A percentile compares a stretch with the other conserved stretches of the same genome.
Conservation (phyloP, 2,329 filamentous ascomycete genomes). For the Zarea fungicola region DNA sequence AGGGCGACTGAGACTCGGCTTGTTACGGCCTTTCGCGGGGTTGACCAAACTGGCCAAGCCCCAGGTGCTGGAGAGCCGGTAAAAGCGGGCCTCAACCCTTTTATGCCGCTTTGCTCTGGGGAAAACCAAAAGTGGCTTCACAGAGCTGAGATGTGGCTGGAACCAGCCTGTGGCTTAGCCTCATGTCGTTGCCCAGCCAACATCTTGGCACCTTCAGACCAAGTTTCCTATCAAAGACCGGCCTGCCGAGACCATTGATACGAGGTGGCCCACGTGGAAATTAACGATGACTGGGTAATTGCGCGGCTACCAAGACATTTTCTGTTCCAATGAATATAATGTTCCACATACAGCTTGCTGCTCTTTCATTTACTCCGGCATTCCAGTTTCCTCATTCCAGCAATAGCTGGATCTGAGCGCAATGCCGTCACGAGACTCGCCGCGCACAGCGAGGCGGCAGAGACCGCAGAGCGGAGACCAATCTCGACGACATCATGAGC, state of each 20-base stretch:
- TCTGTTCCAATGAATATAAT: not conserved
- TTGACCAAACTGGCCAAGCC: conserved; percentile 17
- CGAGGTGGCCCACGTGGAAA: conserved; percentile 8
- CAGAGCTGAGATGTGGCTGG: conserved; percentile 9
- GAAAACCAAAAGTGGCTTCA: conserved; percentile 7
- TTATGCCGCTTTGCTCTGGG: conserved; percentile 17
- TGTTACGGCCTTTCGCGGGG: conserved; percentile 32
- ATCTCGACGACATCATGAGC: conserved; percentile 30
- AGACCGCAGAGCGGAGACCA: conserved; percentile 26
- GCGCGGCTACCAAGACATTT: conserved; percentile 13
- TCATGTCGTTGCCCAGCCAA: conserved; percentile 41
- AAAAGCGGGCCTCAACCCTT: conserved; percentile 1
- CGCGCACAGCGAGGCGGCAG: conserved; percentile 25
- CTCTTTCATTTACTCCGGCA: conserved; percentile 17
- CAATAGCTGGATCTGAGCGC: conserved; percentile 13
- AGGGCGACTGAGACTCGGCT: conserved; percentile 26
- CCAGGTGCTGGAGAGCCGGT: conserved; percentile 2
- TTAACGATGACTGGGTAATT: conserved; percentile 5
- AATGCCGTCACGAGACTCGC: conserved; percentile 32
- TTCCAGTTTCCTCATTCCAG: conserved; percentile 19
- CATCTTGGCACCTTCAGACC: conserved; percentile 19
- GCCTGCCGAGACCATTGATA: conserved; percentile 1
- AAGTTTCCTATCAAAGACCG: conserved; percentile 19
- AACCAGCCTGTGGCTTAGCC: no score
- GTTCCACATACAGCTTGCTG: not conserved